Base-by-base conservation (phyloP, 139 green algal genomes). In the Chlamydomonas sp. region DNA sequence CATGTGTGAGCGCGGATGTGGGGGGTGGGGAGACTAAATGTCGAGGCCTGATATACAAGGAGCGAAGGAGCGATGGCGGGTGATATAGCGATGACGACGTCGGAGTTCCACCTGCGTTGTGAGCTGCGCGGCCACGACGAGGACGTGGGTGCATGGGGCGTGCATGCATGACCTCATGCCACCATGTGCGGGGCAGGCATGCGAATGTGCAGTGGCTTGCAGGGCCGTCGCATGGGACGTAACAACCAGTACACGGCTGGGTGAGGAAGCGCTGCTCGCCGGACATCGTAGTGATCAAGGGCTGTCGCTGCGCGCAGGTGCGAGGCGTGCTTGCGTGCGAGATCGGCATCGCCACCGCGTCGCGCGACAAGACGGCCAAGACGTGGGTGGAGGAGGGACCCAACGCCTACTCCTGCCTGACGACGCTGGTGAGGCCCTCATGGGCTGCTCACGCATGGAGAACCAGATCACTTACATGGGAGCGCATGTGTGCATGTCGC, bases 321-420 rank as follows among this genome's bases (percentile, higher is more conserved):
- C 73, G 87, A 3, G 75, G 73, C 6, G 35, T 89, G 1, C 70
- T 65, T 4, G 69, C 69, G 0, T 81, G 73, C 29, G 75, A 80
- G 0, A 24, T 86, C 5, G 85, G 85, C 2, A 22, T 92, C 1
- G 10, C 85, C 22, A 93, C 90, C 0, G 73, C 31, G 3, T 95
- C 89, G 2, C 65, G 90, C 0, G 90, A 96, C 73, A 94, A 90
- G 50, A 92, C 85, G 0, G 71, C 88, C 35, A 85, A 77, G 58
- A 30, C 88, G 1, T 92, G 86, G 86, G 70, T 57, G 24, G 73
- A 88, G 48, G 38, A 63, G 20, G 20, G n/a, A 5, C 13, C 58
- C 35, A 76, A 59, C 33, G 71, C 54, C 30, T 76, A 61, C 57
- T 65, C 24, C 5, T 35, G 74, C 28, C 43, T 81, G 16, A 39